Base-by-base conservation (phyloP, 1,284 basidiomycete species). In the Cryptococcus amylolentus region DNA sequence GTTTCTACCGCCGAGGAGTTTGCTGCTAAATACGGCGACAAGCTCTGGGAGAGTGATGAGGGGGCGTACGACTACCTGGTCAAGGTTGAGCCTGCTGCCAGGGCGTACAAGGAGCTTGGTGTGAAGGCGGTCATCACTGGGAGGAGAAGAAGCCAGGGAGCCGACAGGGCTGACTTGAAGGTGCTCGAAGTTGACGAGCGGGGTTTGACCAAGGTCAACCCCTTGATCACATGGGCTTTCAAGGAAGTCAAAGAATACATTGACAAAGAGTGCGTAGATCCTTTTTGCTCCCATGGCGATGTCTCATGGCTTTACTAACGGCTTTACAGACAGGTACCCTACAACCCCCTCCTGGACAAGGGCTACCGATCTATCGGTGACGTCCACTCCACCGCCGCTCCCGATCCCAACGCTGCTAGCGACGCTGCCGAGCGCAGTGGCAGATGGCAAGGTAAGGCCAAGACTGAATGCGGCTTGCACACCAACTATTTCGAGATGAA, bases 351-450 rank as follows among this genome's bases (percentile, higher is more conserved):
- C 4, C 83, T 98, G 42, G 86, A 87, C 64, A 84, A 92, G 71
- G 95, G 95, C 1, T 98, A 98, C 81, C 88, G 87, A 68, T 92
- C 89, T 67, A 86, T 98, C 61, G 95, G 95, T 9, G 95, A 98
- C 78, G 95, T 92, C 89, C 96, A 98, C 78, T 94, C 91, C 62
- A 98, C 95, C 0, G 79, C 77, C 26, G 86, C 86, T 72, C 79
- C 80, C 4, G 73, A 75, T 54, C 73, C 75, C 5, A 86, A 86
- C 45, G 81, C 78, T 0, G 72, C 70, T 13, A 61, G 59, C 16
- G 87, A 93, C 66, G 82, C 81, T 2, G 84, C 82, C 2, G 95
- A 98, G 79, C 84, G 95, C 41, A 86, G 88, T 1, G 95, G 95
- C 5, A 80, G 95, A 55, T 98, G 95, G 95, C 87, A 88, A 42